Conservation (phyloP, 495 filamentous ascomycete genomes). For the Penicillium crystallinum region DNA sequence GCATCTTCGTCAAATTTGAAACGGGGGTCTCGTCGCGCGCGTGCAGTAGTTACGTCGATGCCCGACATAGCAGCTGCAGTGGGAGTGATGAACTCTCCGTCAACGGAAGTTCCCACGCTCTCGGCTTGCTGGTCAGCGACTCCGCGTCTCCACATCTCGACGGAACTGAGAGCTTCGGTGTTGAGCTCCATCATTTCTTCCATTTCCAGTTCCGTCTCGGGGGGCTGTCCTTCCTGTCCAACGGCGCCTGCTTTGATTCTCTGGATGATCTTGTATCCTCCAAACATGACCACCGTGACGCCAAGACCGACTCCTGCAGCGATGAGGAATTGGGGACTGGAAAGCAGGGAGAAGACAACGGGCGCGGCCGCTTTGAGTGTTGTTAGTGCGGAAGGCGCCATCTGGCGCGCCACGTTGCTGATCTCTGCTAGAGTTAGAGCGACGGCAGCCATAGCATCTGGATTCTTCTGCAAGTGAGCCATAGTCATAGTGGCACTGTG, state of each 20-base stretch:
- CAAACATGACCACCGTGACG: constrained; percentile 87
- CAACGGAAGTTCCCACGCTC: constrained; percentile 63
- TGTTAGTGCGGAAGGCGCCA: constrained; percentile 73
- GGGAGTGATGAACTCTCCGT: constrained; percentile 82
- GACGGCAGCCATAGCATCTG: constrained; percentile 90
- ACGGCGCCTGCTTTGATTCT: constrained; percentile 49
- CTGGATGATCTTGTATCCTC: constrained; percentile 96
- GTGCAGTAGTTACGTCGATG: constrained; percentile 40
- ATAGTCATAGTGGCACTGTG: constrained; percentile 81
- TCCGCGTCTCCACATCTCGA: constrained; percentile 82
- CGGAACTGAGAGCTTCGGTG: constrained; percentile 53
- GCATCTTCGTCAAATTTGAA: constrained; percentile 38
- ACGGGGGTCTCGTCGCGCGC: constrained; percentile 30
- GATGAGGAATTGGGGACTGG: constrained; percentile 88
- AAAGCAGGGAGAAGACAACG: constrained; percentile 78
- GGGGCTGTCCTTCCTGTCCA: constrained; percentile 1
- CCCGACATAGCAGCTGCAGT: constrained; percentile 60
- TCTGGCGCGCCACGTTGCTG: constrained; percentile 71
- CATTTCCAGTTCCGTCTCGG: constrained; percentile 28
- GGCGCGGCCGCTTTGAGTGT: constrained; percentile 75
- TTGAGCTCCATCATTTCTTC: constrained; percentile 56
- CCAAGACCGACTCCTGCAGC: constrained; percentile 84
- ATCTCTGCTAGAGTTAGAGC: constrained; percentile 91
- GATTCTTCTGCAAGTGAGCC: constrained; percentile 79
- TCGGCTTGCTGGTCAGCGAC: constrained; percentile 63